Percentiles rank a stretch among this genome's conserved stretches.
These are phyloP conservation scores for Diaporthe velutina DNA, from an alignment of 2,329 filamentous ascomycete genomes.

Conservation along the genomic window DNA sequence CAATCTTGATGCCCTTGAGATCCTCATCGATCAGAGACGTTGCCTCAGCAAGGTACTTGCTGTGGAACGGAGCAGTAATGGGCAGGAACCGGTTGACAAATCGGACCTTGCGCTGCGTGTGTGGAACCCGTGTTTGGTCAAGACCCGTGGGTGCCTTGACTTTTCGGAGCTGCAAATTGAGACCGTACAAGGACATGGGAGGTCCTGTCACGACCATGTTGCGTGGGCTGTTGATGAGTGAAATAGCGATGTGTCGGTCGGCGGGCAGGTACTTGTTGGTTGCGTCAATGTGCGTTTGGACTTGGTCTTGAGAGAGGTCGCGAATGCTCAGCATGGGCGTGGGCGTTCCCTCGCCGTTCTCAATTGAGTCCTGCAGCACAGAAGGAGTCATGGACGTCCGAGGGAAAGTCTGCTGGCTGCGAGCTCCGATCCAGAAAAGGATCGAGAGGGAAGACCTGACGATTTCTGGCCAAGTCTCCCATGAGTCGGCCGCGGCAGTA, in stretches of 20 bases:
- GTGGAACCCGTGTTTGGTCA: slow-evolving; percentile 93
- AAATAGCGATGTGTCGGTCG: slow-evolving; percentile 94
- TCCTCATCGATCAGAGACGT: slow-evolving; percentile 88
- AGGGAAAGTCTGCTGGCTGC: slow-evolving; percentile 97
- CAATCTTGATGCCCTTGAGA: slow-evolving; percentile 83
- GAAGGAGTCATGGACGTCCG: slow-evolving; percentile 92
- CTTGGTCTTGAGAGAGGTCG: slow-evolving; percentile 86
- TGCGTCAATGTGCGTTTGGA: slow-evolving; percentile 96
- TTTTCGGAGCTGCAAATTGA: slow-evolving; percentile 95
- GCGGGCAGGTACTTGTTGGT: slow-evolving; percentile 96
- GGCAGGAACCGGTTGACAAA: slow-evolving; percentile 98
- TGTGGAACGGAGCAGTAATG: slow-evolving; percentile 98
- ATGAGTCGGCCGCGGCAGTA: slow-evolving; percentile 89
- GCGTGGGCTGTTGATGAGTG: slow-evolving; percentile 94
- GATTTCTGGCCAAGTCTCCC: slow-evolving; percentile 90
- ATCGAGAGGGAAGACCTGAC: slow-evolving; percentile 87
- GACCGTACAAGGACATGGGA: slow-evolving; percentile 94
- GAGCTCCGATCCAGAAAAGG: slow-evolving; percentile 98
- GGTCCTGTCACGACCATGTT: slow-evolving; percentile 98
- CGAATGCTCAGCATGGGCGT: slow-evolving; percentile 99
- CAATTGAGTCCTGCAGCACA: slow-evolving; percentile 91
- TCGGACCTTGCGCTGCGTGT: slow-evolving; percentile 94
- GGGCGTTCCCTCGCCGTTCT: slow-evolving; percentile 93
- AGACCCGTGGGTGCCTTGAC: slow-evolving; percentile 98
- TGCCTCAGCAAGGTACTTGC: slow-evolving; percentile 88